Percentiles rank a stretch among this genome's conserved stretches.
Conservation (phyloP, 164 flowering plant species). For the Vitis amurensis region DNA sequence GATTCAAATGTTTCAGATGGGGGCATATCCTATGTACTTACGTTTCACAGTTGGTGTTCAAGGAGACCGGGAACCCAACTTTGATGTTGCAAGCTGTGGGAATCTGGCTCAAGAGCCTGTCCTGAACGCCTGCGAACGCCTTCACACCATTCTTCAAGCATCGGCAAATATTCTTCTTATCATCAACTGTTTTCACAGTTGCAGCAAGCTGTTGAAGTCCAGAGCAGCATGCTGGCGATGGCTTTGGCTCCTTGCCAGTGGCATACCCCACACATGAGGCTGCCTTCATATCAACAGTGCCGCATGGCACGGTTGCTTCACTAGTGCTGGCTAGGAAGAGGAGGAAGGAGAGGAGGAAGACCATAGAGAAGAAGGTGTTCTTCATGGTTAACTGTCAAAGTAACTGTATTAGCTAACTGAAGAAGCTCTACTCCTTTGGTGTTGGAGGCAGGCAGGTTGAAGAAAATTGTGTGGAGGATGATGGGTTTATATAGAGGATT, state of each 20-base stretch:
- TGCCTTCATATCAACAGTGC: conserved; percentile 27
- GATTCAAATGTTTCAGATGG: background rate
- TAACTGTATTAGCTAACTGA: background rate
- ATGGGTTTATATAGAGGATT: background rate
- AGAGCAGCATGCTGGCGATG: conserved; percentile 33
- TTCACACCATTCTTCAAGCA: conserved; percentile 40
- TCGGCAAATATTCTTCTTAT: conserved; percentile 38
- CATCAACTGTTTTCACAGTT: conserved; percentile 26
- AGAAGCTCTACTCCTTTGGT: background rate
- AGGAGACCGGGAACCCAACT: conserved; percentile 47
- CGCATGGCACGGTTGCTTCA: conserved; percentile 29
- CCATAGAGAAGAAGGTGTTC: conserved; percentile 22
- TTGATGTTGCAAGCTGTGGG: conserved; percentile 42
- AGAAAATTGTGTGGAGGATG: background rate
- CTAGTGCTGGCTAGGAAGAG: conserved; percentile 20
- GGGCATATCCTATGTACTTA: conserved; percentile 9
- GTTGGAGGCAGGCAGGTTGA: background rate
- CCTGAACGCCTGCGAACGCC: conserved; percentile 30
- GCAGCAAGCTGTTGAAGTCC: conserved; percentile 37
- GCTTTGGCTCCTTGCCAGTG: conserved; percentile 33
- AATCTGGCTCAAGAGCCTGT: conserved; percentile 38
- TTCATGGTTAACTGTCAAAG: conserved; percentile 18
- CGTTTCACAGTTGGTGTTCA: conserved; percentile 34
- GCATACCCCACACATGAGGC: conserved; percentile 35
- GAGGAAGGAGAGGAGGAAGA: conserved; percentile 29